Base-by-base conservation (phyloP, 108 stramenopile species). In the Cyclotella cryptica region DNA sequence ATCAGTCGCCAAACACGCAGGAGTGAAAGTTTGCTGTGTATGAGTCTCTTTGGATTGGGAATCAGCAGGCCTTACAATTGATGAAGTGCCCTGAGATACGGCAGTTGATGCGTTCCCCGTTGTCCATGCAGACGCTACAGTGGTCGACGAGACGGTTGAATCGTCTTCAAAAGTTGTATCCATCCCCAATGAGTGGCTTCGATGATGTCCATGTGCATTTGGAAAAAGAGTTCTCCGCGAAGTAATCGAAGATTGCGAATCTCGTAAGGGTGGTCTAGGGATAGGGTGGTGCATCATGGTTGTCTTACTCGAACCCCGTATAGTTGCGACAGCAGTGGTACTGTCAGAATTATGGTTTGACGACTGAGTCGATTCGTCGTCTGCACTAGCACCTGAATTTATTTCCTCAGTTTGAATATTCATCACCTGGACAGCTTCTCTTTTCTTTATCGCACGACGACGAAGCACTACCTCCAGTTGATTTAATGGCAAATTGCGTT, bases 381-480 rank as follows among this genome's bases (percentile, higher is more conserved):
- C 60, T 39, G n/a, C 29, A 57, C 55, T 57, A 6, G 22, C 55
- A 43, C 54, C 41, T 47, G 43, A 45, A 57, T 29, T n/a, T 15
- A 55, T 44, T 60, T 41, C 10, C 15, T 18, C 41, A 26, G 26
- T 59, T 24, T 11, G 27, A 59, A 27, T 24, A 19, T 10, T 19
- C 44, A 24, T 26, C 8, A 41, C 13, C 45, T 54, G 24, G 8
- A 40, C 72, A 26, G 35, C 49, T 40, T 35, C 64, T 21, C 58
- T 22, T 62, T 82, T 82, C 46, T 71, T 75, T 7, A 82, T 60
- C 18, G 81, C 81, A 39, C 70, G 61, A 21, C 81, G 73, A 57
- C 81, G 62, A 21, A 82, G 62, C 40, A 82, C 68, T 28, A 82
- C 62, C 63, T 82, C 81, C 52, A 82, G 41, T 71, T 82, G 81